phyloP scores from a whole-genome alignment of 805 yeast genomes.

The Priceomyces fermenticarens region DNA sequence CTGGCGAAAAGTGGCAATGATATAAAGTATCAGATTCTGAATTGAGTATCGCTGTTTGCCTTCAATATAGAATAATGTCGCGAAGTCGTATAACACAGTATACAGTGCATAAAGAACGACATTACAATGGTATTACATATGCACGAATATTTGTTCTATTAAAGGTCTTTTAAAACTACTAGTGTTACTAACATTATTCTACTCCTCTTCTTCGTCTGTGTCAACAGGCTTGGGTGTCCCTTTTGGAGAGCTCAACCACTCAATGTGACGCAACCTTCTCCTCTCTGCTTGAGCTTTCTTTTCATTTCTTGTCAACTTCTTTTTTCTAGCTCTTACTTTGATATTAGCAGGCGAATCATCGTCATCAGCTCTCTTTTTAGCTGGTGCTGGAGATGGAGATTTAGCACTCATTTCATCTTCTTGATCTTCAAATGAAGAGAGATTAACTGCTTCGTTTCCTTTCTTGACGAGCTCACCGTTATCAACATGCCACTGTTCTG shows the following conservation, averaged over 20 bases:
- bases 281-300: constrained; percentile 88
- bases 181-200: constrained; percentile 1
- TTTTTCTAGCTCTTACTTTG: constrained; percentile 88
- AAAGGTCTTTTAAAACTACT: background rate
- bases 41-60: too few relatives aligned
- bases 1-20: too few relatives aligned
- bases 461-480: constrained; percentile 85
- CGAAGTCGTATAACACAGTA: too few relatives aligned
- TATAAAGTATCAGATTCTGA: too few relatives aligned
- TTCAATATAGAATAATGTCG: too few relatives aligned
- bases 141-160: background rate
- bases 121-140: too few relatives aligned
- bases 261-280: constrained; percentile 89
- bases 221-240: constrained; percentile 96
- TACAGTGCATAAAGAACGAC: too few relatives aligned
- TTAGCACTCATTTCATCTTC: constrained; percentile 45
- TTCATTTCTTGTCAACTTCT: constrained; percentile 96
- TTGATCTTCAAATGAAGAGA: constrained; percentile 78
- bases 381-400: constrained; percentile 35
- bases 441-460: constrained; percentile 75
- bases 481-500: constrained; percentile 97
- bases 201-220: constrained; percentile 84
- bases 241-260: constrained; percentile 94
- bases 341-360: constrained; percentile 95
- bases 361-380: constrained; percentile 52